Evolutionary conservation across 192 early-diverging fungal genomes (phyloP).

Genomic region (Anaeromyces robustus): DNA sequence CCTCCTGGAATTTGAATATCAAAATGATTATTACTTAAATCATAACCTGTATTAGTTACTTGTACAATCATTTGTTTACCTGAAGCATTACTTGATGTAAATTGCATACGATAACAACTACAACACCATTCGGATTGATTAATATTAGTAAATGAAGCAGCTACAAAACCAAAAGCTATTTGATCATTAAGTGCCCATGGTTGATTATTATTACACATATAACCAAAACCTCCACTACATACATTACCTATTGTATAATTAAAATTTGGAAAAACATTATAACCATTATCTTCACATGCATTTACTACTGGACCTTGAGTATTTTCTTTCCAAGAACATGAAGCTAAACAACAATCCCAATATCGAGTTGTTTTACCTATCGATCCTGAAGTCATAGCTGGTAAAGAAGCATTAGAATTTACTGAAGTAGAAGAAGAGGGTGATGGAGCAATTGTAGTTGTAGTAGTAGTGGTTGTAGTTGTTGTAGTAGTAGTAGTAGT

Average conservation of each 20-base stretch:
- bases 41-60: neutral
- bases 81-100: neutral
- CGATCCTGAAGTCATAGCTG: neutral
- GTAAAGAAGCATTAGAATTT: neutral
- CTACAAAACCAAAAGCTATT: conserved; percentile 2
- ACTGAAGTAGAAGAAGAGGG: too few relatives aligned
- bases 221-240: neutral
- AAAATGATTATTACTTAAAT: neutral
- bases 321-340: neutral
- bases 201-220: conserved; percentile 3
- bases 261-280: neutral
- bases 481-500: too few relatives aligned
- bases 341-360: neutral
- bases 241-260: neutral
- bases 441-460: too few relatives aligned
- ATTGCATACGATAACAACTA: neutral
- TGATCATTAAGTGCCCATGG: neutral
- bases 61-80: conserved; percentile 3
- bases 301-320: neutral
- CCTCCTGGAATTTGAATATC: conserved; percentile 4
- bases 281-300: neutral
- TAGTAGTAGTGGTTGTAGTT: too few relatives aligned
- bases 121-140: neutral
- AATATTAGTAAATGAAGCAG: neutral
- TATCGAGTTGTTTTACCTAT: neutral